Evolutionary conservation across 768 basidiomycete species (phyloP).

Genomic region (Rhizopogon rudus): DNA sequence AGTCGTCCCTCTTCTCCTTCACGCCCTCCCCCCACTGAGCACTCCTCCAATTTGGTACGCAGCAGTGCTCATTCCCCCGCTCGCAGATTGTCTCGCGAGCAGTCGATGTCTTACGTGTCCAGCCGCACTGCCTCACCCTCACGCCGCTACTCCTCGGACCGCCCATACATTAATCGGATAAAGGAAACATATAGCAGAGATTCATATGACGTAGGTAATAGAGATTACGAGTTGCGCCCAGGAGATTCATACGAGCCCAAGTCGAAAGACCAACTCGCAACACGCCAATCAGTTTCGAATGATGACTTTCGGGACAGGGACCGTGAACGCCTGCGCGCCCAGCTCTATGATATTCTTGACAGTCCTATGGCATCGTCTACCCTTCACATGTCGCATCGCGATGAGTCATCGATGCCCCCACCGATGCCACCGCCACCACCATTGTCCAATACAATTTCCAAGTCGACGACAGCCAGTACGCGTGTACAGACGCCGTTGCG

Average conservation of each 20-base stretch:
- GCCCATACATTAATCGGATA: slow-evolving; percentile 16
- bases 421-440: slow-evolving; percentile 14
- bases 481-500: slow-evolving; percentile 2
- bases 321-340: slow-evolving; percentile 25
- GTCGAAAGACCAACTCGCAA: slow-evolving; percentile 22
- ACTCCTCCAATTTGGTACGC: slow-evolving; percentile 22
- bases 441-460: slow-evolving; percentile 12
- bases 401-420: slow-evolving; percentile 20
- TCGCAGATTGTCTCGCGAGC: slow-evolving; percentile 2
- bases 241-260: slow-evolving; percentile 13
- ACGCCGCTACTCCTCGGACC: slow-evolving; percentile 21
- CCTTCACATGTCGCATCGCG: slow-evolving; percentile 31
- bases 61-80: slow-evolving; percentile 20
- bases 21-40: slow-evolving; percentile 20
- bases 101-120: slow-evolving; percentile 22
- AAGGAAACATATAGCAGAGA: slow-evolving; percentile 18
- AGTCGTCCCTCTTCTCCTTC: slow-evolving; percentile 18
- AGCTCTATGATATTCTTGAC: slow-evolving; percentile 44
- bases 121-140: slow-evolving; percentile 23
- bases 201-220: slow-evolving; percentile 14
- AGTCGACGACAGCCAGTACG: slow-evolving; percentile 15
- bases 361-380: slow-evolving; percentile 39
- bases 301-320: slow-evolving; percentile 21
- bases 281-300: slow-evolving; percentile 15
- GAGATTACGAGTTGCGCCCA: slow-evolving; percentile 18